phyloP scores from a whole-genome alignment of 371 early-diverging fungal species.

The Mucor velutinosus region DNA sequence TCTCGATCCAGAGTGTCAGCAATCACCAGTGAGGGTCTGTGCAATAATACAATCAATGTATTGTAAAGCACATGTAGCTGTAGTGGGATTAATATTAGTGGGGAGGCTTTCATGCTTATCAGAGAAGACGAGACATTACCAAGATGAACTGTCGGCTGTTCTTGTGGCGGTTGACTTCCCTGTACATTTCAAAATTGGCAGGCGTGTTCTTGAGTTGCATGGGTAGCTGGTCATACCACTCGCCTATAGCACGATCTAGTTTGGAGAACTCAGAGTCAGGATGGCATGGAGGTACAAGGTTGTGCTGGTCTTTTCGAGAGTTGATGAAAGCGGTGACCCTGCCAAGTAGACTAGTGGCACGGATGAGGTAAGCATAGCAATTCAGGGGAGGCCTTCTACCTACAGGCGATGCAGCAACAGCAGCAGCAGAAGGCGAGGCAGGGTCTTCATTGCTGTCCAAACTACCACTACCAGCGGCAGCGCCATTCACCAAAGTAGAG shows the following conservation, averaged over 20 bases:
- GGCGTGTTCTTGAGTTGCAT: constrained; percentile 41
- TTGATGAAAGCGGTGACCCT: constrained; percentile 56
- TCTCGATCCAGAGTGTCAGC: constrained; percentile 29
- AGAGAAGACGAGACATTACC: constrained; percentile 11
- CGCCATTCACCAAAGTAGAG: not conserved
- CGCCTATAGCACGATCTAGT: constrained; percentile 45
- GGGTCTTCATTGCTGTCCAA: not conserved
- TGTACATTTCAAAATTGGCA: constrained; percentile 33
- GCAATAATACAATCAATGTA: constrained; percentile 51
- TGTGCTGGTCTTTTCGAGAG: constrained; percentile 34
- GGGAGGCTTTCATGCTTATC: no score
- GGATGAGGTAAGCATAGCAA: constrained; percentile 26
- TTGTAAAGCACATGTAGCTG: constrained; percentile 53
- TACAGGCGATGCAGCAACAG: not conserved
- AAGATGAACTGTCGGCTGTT: constrained; percentile 27
- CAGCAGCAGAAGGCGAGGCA: no score
- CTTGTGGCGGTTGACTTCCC: not conserved
- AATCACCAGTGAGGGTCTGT: constrained; percentile 47
- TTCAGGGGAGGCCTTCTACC: constrained; percentile 9
- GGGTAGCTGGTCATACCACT: constrained; percentile 52
- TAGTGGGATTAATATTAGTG: no score
- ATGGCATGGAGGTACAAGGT: constrained; percentile 34
- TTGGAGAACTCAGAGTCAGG: constrained; percentile 48
- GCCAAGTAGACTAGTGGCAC: constrained; percentile 37
- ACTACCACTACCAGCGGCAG: not conserved